These are phyloP conservation scores for Kwoniella mangroviensis DNA, from an alignment of 768 basidiomycete genomes.

Conservation along the genomic window DNA sequence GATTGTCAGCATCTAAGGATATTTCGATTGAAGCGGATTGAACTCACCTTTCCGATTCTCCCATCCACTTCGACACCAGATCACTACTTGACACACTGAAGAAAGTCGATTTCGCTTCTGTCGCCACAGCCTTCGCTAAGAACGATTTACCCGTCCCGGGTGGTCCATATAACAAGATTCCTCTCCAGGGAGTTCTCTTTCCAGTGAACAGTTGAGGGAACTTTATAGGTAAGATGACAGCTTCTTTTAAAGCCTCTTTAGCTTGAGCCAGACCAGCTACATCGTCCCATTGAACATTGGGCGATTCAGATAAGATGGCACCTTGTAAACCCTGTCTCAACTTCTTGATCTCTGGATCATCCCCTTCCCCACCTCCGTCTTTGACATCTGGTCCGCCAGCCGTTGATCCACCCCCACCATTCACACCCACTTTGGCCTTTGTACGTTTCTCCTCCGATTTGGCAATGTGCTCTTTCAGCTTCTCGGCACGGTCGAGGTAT, in stretches of 20 bases:
- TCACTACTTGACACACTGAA: conserved; percentile 95
- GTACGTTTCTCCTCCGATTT: conserved; percentile 69
- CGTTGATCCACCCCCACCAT: conserved; percentile 56
- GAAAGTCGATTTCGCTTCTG: conserved; percentile 98
- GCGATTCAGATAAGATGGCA: conserved; percentile 90
- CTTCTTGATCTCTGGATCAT: conserved; percentile 94
- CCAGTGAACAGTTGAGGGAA: conserved; percentile 98
- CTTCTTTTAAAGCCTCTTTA: conserved; percentile 95
- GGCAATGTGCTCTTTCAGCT: conserved; percentile 79
- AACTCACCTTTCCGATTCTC: conserved; percentile 89
- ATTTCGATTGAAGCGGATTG: too few species aligned
- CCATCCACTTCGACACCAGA: conserved; percentile 99
- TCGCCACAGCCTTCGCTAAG: conserved; percentile 97
- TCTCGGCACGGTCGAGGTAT: conserved; percentile 89
- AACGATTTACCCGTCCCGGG: conserved; percentile 97
- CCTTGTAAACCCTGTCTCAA: conserved; percentile 83
- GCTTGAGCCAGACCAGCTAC: conserved; percentile 95
- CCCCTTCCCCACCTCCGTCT: conserved; percentile 66
- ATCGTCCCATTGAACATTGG: conserved; percentile 97
- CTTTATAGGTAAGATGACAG: conserved; percentile 99
- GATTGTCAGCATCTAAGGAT: too few species aligned
- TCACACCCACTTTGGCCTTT: conserved; percentile 63
- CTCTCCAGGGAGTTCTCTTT: conserved; percentile 95
- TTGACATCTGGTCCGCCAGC: conserved; percentile 58
- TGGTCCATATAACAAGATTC: conserved; percentile 94